phyloP scores from a whole-genome alignment of 2,329 filamentous ascomycete genomes.

The Pleomassaria siparia region DNA sequence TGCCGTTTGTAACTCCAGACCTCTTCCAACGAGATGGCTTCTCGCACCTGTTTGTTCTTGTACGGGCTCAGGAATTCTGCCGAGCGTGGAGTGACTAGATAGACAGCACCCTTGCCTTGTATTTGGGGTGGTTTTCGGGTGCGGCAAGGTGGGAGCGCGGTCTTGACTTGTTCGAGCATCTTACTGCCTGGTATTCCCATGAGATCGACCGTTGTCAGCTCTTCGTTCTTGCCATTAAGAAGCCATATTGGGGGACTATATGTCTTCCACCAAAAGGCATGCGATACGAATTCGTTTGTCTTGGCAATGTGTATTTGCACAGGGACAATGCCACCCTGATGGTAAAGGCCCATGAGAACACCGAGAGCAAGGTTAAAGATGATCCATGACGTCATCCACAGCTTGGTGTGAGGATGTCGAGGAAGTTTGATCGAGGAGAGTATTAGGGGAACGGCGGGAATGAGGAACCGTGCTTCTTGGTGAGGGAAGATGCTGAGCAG shows the following conservation, averaged over 20 bases:
- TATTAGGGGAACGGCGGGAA: conserved; percentile 75
- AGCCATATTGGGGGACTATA: conserved; percentile 82
- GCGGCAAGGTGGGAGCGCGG: conserved; percentile 54
- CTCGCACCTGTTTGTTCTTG: conserved; percentile 11
- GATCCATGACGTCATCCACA: conserved; percentile 64
- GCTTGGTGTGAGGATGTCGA: conserved; percentile 50
- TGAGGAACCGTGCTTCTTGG: conserved; percentile 76
- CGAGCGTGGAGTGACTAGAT: conserved; percentile 71
- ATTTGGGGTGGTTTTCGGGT: conserved; percentile 27
- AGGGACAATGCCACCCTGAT: conserved; percentile 77
- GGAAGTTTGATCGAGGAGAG: conserved; percentile 72
- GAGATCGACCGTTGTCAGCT: conserved; percentile 70
- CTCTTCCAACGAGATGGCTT: conserved; percentile 64
- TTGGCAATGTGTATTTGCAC: conserved; percentile 74
- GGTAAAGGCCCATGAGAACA: conserved; percentile 75
- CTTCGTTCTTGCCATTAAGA: conserved; percentile 72
- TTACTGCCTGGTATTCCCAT: conserved; percentile 68
- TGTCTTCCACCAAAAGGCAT: conserved; percentile 83
- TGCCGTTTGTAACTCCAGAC: conserved; percentile 70
- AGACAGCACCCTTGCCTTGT: conserved; percentile 58
- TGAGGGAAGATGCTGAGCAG: conserved; percentile 75
- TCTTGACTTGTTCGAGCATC: conserved; percentile 61
- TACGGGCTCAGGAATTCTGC: conserved; percentile 68
- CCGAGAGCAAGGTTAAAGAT: conserved; percentile 70
- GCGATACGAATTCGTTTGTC: conserved; percentile 64